These are phyloP conservation scores for Davidsoniella virescens DNA, from an alignment of 2,329 filamentous ascomycete genomes.

Conservation along the genomic window DNA sequence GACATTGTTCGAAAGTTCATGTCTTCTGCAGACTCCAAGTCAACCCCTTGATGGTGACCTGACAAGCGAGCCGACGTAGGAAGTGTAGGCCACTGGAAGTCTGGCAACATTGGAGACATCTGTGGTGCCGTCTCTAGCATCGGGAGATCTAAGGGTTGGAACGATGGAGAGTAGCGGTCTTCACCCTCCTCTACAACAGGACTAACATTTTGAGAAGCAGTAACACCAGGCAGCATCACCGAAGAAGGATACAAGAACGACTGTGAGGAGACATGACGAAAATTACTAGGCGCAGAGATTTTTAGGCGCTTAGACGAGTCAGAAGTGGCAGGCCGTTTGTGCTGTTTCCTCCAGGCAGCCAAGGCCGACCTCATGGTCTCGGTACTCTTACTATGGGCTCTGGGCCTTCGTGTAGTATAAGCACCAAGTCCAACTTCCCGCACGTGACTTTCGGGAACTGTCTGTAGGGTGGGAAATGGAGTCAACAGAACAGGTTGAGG, in stretches of 20 bases:
- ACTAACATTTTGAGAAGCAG: background rate
- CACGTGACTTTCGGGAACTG: constrained; percentile 17
- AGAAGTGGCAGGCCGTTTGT: constrained; percentile 4
- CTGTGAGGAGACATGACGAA: constrained; percentile 29
- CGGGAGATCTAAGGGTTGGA: constrained; percentile 40
- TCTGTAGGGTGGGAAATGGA: constrained; percentile 15
- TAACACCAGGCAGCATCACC: background rate
- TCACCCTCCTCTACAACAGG: background rate
- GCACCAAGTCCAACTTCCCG: constrained; percentile 20
- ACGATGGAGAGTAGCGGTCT: constrained; percentile 22
- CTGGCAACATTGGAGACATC: constrained; percentile 41
- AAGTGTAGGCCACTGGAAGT: constrained; percentile 26
- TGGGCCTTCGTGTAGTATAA: constrained; percentile 18
- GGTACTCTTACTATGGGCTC: constrained; percentile 14
- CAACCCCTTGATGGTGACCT: constrained; percentile 5
- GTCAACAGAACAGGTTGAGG: background rate
- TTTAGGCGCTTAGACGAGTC: constrained; percentile 26
- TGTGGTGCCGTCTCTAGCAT: constrained; percentile 25
- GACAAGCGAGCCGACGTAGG: constrained; percentile 2
- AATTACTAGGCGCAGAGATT: constrained; percentile 44
- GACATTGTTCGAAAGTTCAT: constrained; percentile 24
- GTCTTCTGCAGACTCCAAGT: constrained; percentile 1
- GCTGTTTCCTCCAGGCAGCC: constrained; percentile 21
- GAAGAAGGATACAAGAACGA: constrained; percentile 15
- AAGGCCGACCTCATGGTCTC: constrained; percentile 18